Evolutionary conservation across 176 grass and related monocot genomes (phyloP).

Genomic region (Alloteropsis semialata): DNA sequence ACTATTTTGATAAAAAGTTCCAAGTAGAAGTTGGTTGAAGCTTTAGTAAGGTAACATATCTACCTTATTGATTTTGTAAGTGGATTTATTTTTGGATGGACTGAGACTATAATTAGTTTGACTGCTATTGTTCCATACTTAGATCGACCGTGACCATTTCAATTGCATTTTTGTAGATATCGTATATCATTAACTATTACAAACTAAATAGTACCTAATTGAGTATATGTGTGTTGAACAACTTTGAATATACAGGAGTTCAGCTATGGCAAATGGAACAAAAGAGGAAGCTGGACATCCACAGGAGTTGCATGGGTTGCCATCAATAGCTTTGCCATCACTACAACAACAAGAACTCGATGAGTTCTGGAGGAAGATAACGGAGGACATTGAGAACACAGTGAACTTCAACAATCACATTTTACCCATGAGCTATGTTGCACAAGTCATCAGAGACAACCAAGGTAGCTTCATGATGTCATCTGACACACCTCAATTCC

Average conservation of each 20-base stretch:
- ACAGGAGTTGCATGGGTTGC: neutral
- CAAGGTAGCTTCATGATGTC: neutral
- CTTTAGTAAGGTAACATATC: neutral
- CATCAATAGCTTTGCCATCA: neutral
- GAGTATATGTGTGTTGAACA: neutral
- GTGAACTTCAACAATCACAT: neutral
- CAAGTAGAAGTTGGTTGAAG: neutral
- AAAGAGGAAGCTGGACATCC: neutral
- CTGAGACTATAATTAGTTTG: neutral
- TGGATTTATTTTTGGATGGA: neutral
- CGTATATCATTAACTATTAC: too few relatives aligned
- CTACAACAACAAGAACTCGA: neutral
- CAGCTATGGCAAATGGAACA: neutral
- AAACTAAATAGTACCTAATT: neutral
- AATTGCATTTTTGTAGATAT: neutral
- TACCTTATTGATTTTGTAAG: neutral
- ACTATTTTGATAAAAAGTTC: neutral
- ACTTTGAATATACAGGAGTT: neutral
- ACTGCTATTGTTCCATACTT: neutral
- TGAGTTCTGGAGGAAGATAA: neutral
- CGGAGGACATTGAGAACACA: neutral
- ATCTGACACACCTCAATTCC: neutral
- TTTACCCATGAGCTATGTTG: neutral
- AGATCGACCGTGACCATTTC: neutral
- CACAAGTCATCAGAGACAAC: neutral